These are phyloP conservation scores for Dionaea muscipula DNA, from an alignment of 179 eudicot genomes.

Conservation along the genomic window DNA sequence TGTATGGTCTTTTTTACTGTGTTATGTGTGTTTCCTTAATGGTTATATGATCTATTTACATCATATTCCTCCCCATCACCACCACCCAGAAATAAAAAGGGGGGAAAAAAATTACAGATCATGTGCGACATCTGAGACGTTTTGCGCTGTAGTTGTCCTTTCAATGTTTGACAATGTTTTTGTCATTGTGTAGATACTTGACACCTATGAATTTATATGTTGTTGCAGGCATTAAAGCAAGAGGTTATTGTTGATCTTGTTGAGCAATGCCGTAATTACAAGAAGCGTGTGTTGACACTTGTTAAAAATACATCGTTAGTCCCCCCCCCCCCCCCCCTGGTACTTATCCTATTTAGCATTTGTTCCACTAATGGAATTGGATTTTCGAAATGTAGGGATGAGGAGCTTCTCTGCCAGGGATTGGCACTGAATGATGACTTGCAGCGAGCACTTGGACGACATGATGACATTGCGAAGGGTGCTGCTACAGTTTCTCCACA, in stretches of 20 bases:
- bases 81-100: too few species aligned
- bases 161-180: too few species aligned
- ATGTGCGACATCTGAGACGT: too few species aligned
- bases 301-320: slow-evolving; percentile 67
- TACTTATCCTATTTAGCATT: neutral
- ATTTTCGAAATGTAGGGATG: slow-evolving; percentile 41
- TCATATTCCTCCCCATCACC: too few species aligned
- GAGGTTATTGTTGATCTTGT: slow-evolving; percentile 87
- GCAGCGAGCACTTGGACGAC: slow-evolving; percentile 62
- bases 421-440: slow-evolving; percentile 78
- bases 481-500: slow-evolving; percentile 19
- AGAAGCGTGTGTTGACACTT: slow-evolving; percentile 75
- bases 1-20: too few species aligned
- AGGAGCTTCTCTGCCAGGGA: slow-evolving; percentile 69
- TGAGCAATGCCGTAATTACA: slow-evolving; percentile 84
- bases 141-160: too few species aligned
- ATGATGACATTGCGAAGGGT: slow-evolving; percentile 76
- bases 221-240: slow-evolving; percentile 57
- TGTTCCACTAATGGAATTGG: neutral
- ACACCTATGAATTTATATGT: neutral
- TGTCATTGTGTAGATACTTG: too few species aligned
- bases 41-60: too few species aligned
- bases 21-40: too few species aligned
- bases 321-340: neutral
- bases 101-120: neutral